Conservation (phyloP, 2,329 filamentous ascomycete genomes). For the Albifimbria verrucaria region DNA sequence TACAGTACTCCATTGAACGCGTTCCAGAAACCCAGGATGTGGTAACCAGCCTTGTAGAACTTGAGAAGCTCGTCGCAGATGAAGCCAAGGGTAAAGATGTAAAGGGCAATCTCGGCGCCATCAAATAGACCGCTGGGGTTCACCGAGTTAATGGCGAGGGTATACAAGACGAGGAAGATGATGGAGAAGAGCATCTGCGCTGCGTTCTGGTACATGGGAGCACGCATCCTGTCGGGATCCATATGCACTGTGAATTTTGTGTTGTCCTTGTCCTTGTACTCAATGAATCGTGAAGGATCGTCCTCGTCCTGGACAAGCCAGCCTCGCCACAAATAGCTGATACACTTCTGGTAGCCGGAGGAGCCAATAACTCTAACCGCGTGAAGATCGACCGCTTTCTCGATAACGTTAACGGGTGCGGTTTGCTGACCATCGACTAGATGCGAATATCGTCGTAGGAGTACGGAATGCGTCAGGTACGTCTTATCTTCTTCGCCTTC, state of each 20-base stretch:
- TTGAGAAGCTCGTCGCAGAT: conserved; percentile 85
- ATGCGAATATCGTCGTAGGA: conserved; percentile 87
- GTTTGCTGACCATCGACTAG: conserved; percentile 69
- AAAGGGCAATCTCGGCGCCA: conserved; percentile 76
- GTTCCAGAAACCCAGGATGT: conserved; percentile 96
- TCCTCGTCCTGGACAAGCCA: conserved; percentile 97
- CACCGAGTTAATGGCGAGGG: conserved; percentile 88
- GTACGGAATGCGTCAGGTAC: conserved; percentile 75
- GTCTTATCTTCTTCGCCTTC: conserved; percentile 76
- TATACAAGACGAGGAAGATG: conserved; percentile 81
- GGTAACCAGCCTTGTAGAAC: conserved; percentile 88
- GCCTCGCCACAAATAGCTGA: conserved; percentile 87
- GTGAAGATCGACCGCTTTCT: conserved; percentile 90
- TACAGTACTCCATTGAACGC: conserved; percentile 89
- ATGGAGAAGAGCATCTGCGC: conserved; percentile 83
- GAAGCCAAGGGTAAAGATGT: conserved; percentile 88
- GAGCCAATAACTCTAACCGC: conserved; percentile 85
- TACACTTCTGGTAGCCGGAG: conserved; percentile 93
- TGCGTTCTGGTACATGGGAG: conserved; percentile 87
- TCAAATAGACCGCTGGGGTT: conserved; percentile 84
- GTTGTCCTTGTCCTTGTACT: conserved; percentile 80
- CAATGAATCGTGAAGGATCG: conserved; percentile 83
- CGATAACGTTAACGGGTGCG: conserved; percentile 79
- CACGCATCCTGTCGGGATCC: conserved; percentile 90
- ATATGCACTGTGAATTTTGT: conserved; percentile 76